These are phyloP conservation scores for Periconia macrospinosa DNA, from an alignment of 2,329 filamentous ascomycete species.

Conservation along the genomic window DNA sequence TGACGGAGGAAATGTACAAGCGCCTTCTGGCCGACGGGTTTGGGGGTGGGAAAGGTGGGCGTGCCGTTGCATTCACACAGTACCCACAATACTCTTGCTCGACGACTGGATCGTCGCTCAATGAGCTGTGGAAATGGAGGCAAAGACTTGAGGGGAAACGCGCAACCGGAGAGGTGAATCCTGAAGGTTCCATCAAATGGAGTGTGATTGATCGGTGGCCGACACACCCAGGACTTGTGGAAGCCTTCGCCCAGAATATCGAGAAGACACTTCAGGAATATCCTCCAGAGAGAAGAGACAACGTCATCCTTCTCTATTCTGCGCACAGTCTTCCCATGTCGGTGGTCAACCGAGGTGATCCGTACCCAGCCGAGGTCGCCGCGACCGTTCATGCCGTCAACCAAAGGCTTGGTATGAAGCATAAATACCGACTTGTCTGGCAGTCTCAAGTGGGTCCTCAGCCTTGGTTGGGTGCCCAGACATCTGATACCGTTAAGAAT, in stretches of 20 bases:
- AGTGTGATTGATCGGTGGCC: constrained; percentile 99
- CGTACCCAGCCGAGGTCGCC: constrained; percentile 92
- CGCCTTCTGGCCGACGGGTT: constrained; percentile 85
- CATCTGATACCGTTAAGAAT: constrained; percentile 80
- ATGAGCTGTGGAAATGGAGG: constrained; percentile 97
- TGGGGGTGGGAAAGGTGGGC: constrained; percentile 82
- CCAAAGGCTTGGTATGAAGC: constrained; percentile 81
- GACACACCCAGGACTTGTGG: constrained; percentile 83
- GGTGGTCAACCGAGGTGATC: constrained; percentile 94
- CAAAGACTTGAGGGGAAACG: constrained; percentile 81
- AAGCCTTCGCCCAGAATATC: constrained; percentile 91
- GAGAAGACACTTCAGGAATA: constrained; percentile 83
- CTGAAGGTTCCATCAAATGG: constrained; percentile 74
- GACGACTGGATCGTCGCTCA: constrained; percentile 92
- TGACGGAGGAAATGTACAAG: constrained; percentile 93
- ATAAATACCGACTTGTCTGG: constrained; percentile 94
- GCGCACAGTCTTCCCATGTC: constrained; percentile 97
- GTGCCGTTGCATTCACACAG: constrained; percentile 95
- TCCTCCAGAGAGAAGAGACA: constrained; percentile 74
- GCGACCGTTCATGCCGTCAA: constrained; percentile 98
- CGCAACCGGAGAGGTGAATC: constrained; percentile 48
- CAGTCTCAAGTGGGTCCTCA: constrained; percentile 96
- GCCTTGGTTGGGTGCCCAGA: constrained; percentile 95
- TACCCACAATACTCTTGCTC: constrained; percentile 99
- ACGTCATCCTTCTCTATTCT: constrained; percentile 88